Evolutionary conservation across 148 eudicot genomes (phyloP), one percentile per base, ranked within the genome.

Genomic region (Heliosperma pusillum): DNA sequence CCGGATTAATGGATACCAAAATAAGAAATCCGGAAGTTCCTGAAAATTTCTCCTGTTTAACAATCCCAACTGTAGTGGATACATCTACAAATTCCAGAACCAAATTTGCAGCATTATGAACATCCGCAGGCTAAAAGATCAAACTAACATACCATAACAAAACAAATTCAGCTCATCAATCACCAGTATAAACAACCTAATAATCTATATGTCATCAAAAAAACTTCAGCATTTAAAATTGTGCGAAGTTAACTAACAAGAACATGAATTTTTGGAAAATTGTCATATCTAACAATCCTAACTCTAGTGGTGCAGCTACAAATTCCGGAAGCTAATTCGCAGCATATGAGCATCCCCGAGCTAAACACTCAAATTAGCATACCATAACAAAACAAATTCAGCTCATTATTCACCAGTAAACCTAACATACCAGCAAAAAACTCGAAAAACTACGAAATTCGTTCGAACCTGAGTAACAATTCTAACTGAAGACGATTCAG

Each of bases 391-490:
- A 10, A 21, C 4, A 44, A 67, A 40, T 67, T 19, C 29, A 40
- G 55, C 27, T 67, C 69, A n/a, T n/a, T 12, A 42, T 40, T 42
- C 70, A 20, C 53, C 70, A 67, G 70, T 40, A 56, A 20, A 66
- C 57, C 36, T 27, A 13, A 36, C 45, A 52, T 16, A 29, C 36
- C 15, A 26, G 24, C n/a, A 42, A 26, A 52, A 24, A 16, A 66
- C 16, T 15, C 12, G 10, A 59, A 68, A 8, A 68, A 60, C 3
- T 20, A 45, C 29, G 53, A 24, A 22, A 8, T 27, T 20, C 42
- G 1, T 1, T 1, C 26, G 25, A 16, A 95, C 98, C 93, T 95
- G 97, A 87, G 91, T 92, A 69, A 92, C 94, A 74, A 95, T 92
- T 74, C 88, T 77, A 21, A 86, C 89, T 7, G 93, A 86, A 57